Percentiles rank a stretch among this genome's conserved stretches.
Conservation (phyloP, 345 rosid genomes). For the Pseudoturritis turrita region DNA sequence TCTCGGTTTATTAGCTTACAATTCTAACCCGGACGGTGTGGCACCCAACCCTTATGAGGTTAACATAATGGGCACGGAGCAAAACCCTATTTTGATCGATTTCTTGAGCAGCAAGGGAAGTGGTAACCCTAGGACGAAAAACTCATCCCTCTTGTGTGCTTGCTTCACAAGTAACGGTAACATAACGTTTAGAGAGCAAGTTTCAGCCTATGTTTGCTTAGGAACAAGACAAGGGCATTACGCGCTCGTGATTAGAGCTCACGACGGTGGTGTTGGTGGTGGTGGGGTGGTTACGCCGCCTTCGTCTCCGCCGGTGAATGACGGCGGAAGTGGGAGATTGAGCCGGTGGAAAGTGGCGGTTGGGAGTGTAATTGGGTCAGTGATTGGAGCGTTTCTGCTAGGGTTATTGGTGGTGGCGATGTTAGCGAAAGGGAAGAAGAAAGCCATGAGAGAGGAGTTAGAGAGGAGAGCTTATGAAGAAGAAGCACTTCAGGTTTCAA, state of each 20-base stretch:
- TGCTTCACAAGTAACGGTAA: conserved; percentile 33
- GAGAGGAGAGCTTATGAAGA: conserved; percentile 40
- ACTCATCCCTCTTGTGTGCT: conserved; percentile 33
- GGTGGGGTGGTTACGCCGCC: background rate
- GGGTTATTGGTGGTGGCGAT: conserved; percentile 37
- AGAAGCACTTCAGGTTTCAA: conserved; percentile 40
- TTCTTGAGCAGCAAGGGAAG: conserved; percentile 15
- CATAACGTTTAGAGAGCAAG: conserved; percentile 26
- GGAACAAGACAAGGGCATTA: conserved; percentile 33
- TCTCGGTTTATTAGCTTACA: conserved; percentile 35
- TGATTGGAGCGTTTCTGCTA: conserved; percentile 29
- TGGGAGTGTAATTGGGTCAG: conserved; percentile 32
- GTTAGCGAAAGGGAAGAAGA: conserved; percentile 37
- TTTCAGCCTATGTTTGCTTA: conserved; percentile 27
- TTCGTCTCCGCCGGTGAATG: conserved; percentile 2
- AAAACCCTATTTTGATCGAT: conserved; percentile 28
- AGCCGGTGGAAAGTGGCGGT: conserved; percentile 37
- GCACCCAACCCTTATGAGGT: conserved; percentile 33
- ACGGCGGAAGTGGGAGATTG: conserved; percentile 17
- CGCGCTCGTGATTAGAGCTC: conserved; percentile 20
- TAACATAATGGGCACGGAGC: conserved; percentile 9
- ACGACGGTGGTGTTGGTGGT: background rate
- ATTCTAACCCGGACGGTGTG: conserved; percentile 34
- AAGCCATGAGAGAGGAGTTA: conserved; percentile 35
- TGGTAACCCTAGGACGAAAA: background rate